phyloP scores from a whole-genome alignment of 2,329 filamentous ascomycete species.

The Ciborinia camelliae region DNA sequence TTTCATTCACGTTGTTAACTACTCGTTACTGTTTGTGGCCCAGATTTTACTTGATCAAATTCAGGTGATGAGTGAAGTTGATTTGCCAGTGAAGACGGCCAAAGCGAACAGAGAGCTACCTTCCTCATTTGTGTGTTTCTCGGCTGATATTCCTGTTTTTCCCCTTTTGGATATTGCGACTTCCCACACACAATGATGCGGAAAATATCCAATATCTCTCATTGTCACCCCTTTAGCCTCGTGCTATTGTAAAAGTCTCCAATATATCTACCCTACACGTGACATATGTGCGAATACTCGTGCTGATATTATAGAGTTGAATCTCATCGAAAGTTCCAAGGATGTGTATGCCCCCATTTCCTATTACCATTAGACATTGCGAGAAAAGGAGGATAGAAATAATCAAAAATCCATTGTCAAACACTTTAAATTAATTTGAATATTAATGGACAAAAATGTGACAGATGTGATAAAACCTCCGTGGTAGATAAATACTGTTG shows the following conservation, averaged over 20 bases:
- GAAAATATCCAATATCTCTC: no score
- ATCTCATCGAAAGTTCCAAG: not conserved
- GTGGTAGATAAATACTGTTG: no score
- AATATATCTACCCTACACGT: no score
- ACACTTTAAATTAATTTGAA: no score
- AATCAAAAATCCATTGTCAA: no score
- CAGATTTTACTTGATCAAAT: not conserved
- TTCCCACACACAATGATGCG: not conserved
- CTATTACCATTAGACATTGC: not conserved
- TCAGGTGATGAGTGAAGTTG: not conserved
- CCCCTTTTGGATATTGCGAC: not conserved
- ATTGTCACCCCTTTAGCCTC: no score
- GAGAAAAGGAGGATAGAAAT: no score
- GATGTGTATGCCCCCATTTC: not conserved
- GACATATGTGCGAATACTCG: not conserved
- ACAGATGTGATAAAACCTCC: no score
- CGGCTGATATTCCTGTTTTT: not conserved
- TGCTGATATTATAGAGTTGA: not conserved
- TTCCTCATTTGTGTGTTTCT: not conserved
- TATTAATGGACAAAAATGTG: no score
- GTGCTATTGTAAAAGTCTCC: no score
- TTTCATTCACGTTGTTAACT: not conserved
- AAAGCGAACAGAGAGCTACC: slow-evolving; percentile 18
- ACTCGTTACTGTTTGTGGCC: not conserved
- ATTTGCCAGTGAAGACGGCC: slow-evolving; percentile 4